Base-by-base conservation (phyloP, 768 basidiomycete genomes). In the Hypholoma fasciculare region DNA sequence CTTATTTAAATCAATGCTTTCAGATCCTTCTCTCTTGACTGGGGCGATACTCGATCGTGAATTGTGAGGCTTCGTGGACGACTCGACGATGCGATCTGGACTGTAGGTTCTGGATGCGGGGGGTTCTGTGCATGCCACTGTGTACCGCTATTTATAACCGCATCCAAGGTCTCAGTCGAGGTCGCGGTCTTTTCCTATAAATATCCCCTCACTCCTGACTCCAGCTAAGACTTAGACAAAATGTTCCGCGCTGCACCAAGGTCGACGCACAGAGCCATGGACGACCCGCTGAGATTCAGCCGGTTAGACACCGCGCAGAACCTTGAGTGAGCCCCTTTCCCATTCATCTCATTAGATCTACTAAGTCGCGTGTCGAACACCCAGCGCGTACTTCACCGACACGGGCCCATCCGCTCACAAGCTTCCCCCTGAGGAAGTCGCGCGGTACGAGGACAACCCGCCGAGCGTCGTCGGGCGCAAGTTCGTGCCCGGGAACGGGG, bases 321-420 rank as follows among this genome's bases (percentile, higher is more conserved):
- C 20, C 46, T 20, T 8, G 42, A 20, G 42, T 43, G 42, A 20
- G 46, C 46, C 19, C 19, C 36, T 52, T n/a, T 23, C 38, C 2
- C 6, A 34, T 6, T 4, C 38, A 11, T 13, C 23, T 51, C 37
- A 20, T 23, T 13, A 16, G 13, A 3, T 2, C 19, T 7, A 16
- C 17, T n/a, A 6, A 20, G 2, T 7, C 20, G 37, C 9, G 7
- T 12, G 1, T 12, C 9, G 17, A 12, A 9, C 14, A 9, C 9
- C 17, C 38, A 52, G 42, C 13, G 27, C 8, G 4, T 60, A 60
- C 34, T 49, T 51, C 49, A 56, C 59, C 19, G 47, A 54, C 39
- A 60, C 59, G 3, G 37, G 27, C 12, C 59, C 59, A 8, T 34
- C 37, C 11, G 48, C 53, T 34, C 54, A 52, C 36, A 50, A 43